These are phyloP conservation scores for Sideroxylon spinosum DNA, from an alignment of 179 eudicot species.

Conservation along the genomic window DNA sequence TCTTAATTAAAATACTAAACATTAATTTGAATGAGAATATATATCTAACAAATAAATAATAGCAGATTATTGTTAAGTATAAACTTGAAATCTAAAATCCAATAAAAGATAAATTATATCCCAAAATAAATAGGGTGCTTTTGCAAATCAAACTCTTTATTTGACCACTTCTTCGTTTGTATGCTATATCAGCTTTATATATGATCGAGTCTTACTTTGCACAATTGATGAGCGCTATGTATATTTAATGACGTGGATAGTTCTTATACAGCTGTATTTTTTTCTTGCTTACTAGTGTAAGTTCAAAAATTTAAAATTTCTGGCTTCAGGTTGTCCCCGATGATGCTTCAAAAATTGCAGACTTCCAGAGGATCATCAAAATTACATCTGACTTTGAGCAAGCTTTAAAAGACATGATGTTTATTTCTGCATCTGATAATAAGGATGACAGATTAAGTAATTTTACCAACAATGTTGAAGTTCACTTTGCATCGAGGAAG, in stretches of 20 bases:
- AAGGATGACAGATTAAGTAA: constrained; percentile 70
- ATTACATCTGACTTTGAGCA: constrained; percentile 73
- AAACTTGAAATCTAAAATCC: too few species aligned
- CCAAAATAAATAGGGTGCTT: too few species aligned
- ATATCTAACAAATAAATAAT: too few species aligned
- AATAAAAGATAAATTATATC: too few species aligned
- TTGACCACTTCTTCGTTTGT: not conserved
- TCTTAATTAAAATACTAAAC: too few species aligned
- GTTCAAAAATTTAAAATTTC: constrained; percentile 5
- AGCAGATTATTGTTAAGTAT: too few species aligned
- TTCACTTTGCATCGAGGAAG: constrained; percentile 91
- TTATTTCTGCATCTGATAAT: constrained; percentile 71
- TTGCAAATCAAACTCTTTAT: too few species aligned
- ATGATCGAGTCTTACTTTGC: not conserved
- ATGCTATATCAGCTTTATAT: not conserved
- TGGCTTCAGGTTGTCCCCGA: constrained; percentile 78
- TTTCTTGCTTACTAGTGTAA: not conserved
- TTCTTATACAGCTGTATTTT: not conserved
- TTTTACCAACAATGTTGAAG: constrained; percentile 90
- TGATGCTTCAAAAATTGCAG: constrained; percentile 85
- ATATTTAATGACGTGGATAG: not conserved
- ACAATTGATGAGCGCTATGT: not conserved
- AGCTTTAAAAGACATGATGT: constrained; percentile 63
- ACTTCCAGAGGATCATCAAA: constrained; percentile 66
- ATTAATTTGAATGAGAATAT: too few species aligned